Evolutionary conservation across 2,329 filamentous ascomycete genomes (phyloP), one percentile per base, ranked within the genome.

Genomic region (Arthroderma sp.): DNA sequence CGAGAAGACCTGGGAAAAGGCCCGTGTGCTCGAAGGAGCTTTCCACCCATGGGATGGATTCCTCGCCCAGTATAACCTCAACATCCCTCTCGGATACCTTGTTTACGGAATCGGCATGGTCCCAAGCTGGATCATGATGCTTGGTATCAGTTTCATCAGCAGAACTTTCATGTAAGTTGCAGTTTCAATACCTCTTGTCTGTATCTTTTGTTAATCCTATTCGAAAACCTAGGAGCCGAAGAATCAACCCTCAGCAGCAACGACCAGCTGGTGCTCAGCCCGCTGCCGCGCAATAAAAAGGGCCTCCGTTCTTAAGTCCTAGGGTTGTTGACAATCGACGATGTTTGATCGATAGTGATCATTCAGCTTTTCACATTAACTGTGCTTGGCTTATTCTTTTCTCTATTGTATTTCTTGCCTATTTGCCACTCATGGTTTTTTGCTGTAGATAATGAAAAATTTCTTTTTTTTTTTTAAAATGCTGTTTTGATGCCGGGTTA

Each of bases 91-190:
- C 32, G 78, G 70, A 5, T 79, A 78, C 51, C 57, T 68, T 37
- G 66, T 80, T 44, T 79, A 68, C 59, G 70, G 57, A 29, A 71
- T 81, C 56, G 66, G 70, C 31, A 66, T 70, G 60, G 68, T 80
- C 52, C 78, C 78, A 3, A 78, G 72, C 54, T 82, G 78, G 78
- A 55, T 73, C 47, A 73, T 79, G 50, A 81, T 82, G 78, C 71
- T 82, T 51, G 60, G 68, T 36, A 73, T 82, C 60, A 76, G 71
- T 44, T 74, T 80, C 59, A 56, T 77, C 53, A 78, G 72, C 63
- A 66, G 77, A 54, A 71, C 69, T 8, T 65, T 81, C 58, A 80
- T 80, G 77, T 78, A 64, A 70, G 73, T 61, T 43, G 10, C 29
- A 30, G 3, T 38, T 38, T 27, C 4, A 34, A 15, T 29, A 9